Evolutionary conservation across 73 alveolate species (phyloP).

Genomic region (Stentor roeselii): DNA sequence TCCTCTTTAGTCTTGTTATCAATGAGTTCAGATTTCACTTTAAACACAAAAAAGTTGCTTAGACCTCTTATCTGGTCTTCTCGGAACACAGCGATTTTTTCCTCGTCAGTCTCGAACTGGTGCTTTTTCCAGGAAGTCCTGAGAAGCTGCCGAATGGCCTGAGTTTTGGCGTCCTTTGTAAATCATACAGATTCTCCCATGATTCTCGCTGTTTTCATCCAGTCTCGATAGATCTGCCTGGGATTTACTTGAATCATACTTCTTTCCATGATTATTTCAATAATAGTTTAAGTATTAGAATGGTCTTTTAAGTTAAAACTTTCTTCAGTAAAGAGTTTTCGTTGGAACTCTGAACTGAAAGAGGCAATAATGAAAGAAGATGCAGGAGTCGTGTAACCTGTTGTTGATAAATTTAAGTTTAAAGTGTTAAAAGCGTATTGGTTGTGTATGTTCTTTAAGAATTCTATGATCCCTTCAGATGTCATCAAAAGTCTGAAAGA

Average conservation of each 20-base stretch:
- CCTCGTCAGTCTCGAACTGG: conserved; percentile 18
- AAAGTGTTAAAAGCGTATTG: too few relatives aligned
- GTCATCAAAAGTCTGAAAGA: too few relatives aligned
- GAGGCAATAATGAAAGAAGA: too few relatives aligned
- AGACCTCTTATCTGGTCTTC: conserved; percentile 26
- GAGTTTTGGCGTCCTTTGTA: not conserved
- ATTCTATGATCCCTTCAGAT: too few relatives aligned
- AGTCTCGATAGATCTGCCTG: conserved; percentile 12
- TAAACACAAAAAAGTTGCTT: not conserved
- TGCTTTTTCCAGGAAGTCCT: conserved; percentile 5
- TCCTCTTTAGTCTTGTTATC: too few relatives aligned
- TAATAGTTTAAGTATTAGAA: not conserved
- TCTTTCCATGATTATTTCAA: not conserved
- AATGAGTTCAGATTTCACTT: conserved; percentile 9
- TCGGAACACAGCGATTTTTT: conserved; percentile 1
- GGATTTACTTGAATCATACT: not conserved
- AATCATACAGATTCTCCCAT: not conserved
- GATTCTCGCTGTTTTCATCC: conserved; percentile 17
- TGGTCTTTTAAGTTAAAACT: too few relatives aligned
- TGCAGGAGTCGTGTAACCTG: too few relatives aligned
- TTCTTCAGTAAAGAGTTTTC: too few relatives aligned
- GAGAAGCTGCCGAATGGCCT: not conserved
- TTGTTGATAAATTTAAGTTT: too few relatives aligned
- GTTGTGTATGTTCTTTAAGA: too few relatives aligned
- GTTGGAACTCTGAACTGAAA: too few relatives aligned